These are phyloP conservation scores for Podaxis sp. DNA, from an alignment of 768 basidiomycete genomes.

Conservation along the genomic window DNA sequence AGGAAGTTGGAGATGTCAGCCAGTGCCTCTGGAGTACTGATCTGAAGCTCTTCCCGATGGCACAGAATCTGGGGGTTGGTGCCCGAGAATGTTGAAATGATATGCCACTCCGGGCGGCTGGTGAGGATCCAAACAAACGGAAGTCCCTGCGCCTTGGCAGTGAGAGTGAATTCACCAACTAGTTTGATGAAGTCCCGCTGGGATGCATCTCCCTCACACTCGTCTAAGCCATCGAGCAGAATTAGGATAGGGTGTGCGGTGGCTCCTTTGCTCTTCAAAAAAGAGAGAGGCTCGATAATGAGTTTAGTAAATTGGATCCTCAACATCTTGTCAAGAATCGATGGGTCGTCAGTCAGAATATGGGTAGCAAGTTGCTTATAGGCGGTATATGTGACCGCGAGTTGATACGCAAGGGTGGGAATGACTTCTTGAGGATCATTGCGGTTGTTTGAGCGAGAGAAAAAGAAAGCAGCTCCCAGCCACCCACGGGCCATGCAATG, in stretches of 20 bases:
- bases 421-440: not conserved
- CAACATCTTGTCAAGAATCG: conserved; percentile 3
- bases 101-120: conserved; percentile 2
- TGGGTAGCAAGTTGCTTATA: not conserved
- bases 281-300: not conserved
- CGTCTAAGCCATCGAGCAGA: conserved; percentile 1
- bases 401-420: conserved; percentile 8
- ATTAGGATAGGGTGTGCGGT: not conserved
- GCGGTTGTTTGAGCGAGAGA: conserved; percentile 1
- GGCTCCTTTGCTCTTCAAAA: not conserved
- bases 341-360: not conserved
- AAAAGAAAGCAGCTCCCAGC: conserved; percentile 1
- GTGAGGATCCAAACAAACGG: not conserved
- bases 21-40: not conserved
- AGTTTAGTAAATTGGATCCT: not conserved
- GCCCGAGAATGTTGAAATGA: not conserved
- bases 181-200: not conserved
- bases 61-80: not conserved
- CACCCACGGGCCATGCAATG: not conserved
- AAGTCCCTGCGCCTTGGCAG: not conserved
- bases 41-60: not conserved
- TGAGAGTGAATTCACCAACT: not conserved
- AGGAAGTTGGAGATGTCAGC: not conserved
- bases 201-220: not conserved
- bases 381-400: not conserved